Percentiles rank a stretch among this genome's conserved stretches.
Evolutionary conservation across 2,329 filamentous ascomycete genomes (phyloP).

Genomic region (Ophiostoma angusticollis): DNA sequence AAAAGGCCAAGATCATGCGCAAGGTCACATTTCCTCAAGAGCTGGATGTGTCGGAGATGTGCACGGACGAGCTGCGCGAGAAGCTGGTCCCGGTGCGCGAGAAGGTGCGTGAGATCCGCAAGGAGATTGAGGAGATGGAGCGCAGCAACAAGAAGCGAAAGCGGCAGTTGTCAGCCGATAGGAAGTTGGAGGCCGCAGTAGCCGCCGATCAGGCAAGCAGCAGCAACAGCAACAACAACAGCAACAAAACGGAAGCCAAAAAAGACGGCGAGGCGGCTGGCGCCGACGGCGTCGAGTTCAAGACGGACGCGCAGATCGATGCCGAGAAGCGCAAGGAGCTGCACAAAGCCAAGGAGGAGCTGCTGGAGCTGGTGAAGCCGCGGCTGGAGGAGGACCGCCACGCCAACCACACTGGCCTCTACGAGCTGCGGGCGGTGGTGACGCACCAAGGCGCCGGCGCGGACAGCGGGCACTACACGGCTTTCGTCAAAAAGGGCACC

Average conservation of each 20-base stretch:
- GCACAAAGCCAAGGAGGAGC: slow-evolving; percentile 72
- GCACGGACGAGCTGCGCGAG: slow-evolving; percentile 75
- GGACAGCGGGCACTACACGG: slow-evolving; percentile 95
- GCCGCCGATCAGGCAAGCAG: slow-evolving; percentile 2
- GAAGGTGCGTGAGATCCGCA: slow-evolving; percentile 87
- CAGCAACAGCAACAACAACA: slow-evolving; percentile 29
- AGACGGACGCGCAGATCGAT: slow-evolving; percentile 88
- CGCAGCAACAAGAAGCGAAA: slow-evolving; percentile 87
- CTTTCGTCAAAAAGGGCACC: slow-evolving; percentile 88
- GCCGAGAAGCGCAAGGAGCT: slow-evolving; percentile 68
- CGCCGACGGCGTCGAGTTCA: slow-evolving; percentile 58
- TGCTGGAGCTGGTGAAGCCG: slow-evolving; percentile 63
- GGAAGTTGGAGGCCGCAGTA: slow-evolving; percentile 25
- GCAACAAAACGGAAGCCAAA: slow-evolving; percentile 30
- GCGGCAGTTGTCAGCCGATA: slow-evolving; percentile 31
- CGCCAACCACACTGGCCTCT: slow-evolving; percentile 86
- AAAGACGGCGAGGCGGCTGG: slow-evolving; percentile 18
- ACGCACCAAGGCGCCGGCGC: slow-evolving; percentile 95
- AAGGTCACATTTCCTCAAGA: slow-evolving; percentile 95
- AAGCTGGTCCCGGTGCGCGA: slow-evolving; percentile 85
- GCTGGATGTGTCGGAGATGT: slow-evolving; percentile 87
- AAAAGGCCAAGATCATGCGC: slow-evolving; percentile 99
- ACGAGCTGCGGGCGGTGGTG: slow-evolving; percentile 86
- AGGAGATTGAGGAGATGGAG: slow-evolving; percentile 89
- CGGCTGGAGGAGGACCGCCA: slow-evolving; percentile 65